Evolutionary conservation across 352 stramenopile species (phyloP).

Genomic region (Globisporangium nodosum): DNA sequence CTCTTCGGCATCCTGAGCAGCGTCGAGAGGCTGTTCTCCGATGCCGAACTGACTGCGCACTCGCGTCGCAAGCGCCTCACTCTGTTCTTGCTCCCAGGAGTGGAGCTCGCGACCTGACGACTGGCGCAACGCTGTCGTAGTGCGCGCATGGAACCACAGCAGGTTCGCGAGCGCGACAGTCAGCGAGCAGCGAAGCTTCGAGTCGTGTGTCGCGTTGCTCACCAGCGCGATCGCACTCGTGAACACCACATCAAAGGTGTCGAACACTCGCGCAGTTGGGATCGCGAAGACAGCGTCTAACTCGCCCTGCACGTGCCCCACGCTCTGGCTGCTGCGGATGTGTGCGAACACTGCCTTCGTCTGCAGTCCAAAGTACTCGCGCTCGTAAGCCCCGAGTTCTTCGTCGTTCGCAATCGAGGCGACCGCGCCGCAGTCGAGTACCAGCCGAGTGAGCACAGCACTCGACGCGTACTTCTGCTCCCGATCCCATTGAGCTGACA

Average conservation of each 20-base stretch:
- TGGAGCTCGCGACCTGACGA: background rate
- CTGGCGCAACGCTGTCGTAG: background rate
- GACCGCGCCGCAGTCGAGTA: conserved; percentile 2
- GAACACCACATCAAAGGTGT: conserved; percentile 21
- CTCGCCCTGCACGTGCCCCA: conserved; percentile 3
- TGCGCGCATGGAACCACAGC: conserved; percentile 18
- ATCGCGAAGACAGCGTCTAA: conserved; percentile 20
- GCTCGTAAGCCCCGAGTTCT: conserved; percentile 6
- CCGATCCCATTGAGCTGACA: conserved; percentile 20
- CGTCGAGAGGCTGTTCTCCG: background rate
- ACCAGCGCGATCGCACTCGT: background rate
- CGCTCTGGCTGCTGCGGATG: conserved; percentile 10
- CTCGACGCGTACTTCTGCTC: conserved; percentile 27
- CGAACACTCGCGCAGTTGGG: conserved; percentile 18
- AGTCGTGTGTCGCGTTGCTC: background rate
- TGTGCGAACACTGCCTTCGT: conserved; percentile 43
- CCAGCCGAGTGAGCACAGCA: conserved; percentile 28
- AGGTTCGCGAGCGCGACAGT: conserved; percentile 40
- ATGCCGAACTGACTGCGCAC: conserved; percentile 31
- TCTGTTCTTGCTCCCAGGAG: conserved; percentile 39
- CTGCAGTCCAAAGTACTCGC: conserved; percentile 38
- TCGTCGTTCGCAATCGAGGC: conserved; percentile 14
- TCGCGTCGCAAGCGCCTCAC: conserved; percentile 25
- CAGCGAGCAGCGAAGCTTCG: conserved; percentile 17
- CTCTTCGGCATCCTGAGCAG: background rate